Percentiles rank a stretch among this genome's conserved stretches.
Evolutionary conservation across 176 grass and related monocot species (phyloP).

Genomic region (Zea mays): Zm-B73-REFERENCE-NAM-5.0 NC_050096.1:225826001-225826500

Average conservation of each 20-base stretch:
- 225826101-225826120: background rate
- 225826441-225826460: background rate
- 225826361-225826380: background rate
- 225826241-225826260: too few relatives aligned
- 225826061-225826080: background rate
- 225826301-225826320: background rate
- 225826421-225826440: background rate
- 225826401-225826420: background rate
- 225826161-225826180: background rate
- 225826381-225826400: background rate
- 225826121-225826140: too few relatives aligned
- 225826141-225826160: background rate
- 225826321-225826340: conserved; percentile 6
- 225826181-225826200: background rate
- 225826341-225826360: background rate
- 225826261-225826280: too few relatives aligned
- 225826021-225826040: background rate
- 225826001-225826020: conserved; percentile 5
- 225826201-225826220: conserved; percentile 2
- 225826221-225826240: background rate
- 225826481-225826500: background rate
- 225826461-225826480: background rate
- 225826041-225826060: background rate
- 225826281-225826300: background rate
- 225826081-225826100: background rate